Evolutionary conservation across 768 basidiomycete species (phyloP), one percentile per base, ranked within the genome.

Genomic region (Tricholoma sp.): DNA sequence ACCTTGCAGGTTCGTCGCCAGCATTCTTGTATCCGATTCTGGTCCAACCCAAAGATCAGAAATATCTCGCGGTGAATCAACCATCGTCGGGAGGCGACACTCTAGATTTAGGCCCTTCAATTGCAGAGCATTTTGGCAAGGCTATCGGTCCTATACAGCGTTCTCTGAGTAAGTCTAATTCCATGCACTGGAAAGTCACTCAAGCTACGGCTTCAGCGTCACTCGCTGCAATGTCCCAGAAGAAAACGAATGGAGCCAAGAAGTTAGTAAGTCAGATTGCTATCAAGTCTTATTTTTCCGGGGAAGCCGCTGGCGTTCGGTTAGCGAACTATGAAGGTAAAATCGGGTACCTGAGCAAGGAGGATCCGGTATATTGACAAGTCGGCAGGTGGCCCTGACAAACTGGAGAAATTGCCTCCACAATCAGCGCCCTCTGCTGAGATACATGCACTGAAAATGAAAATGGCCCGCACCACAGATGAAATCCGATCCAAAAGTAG

Each of bases 81-180:
- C 83, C 86, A 0, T 72, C 83, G 5, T 78, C 85, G 10, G 79
- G 85, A n/a, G 75, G 86, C 3, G 88, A 89, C 52, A 79, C 85
- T 27, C 85, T 91, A 7, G 96, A 98, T 71, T 80, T 99, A 51
- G 96, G 96, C 3, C 91, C 94, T 14, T 91, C 94, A 14, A 73
- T 96, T 35, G 96, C 96, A 5, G 80, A 95, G 66, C 84, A 87
- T 41, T 94, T 88, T 70, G 91, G 86, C 3, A 92, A 88, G 67
- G 82, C 84, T 2, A 86, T 93, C 57, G 88, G 91, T 1, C 84
- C 86, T 4, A 81, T 85, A 45, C 85, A 91, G 60, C 78, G 90
- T 31, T 88, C 89, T 62, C 72, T 89, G 29, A 79, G 94, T 95
- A 64, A 49, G 85, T 46, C 3, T 24, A 29, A 19, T 39, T 51